Base-by-base conservation (phyloP, 139 green algal genomes). In the Haematococcus lacustris region DNA sequence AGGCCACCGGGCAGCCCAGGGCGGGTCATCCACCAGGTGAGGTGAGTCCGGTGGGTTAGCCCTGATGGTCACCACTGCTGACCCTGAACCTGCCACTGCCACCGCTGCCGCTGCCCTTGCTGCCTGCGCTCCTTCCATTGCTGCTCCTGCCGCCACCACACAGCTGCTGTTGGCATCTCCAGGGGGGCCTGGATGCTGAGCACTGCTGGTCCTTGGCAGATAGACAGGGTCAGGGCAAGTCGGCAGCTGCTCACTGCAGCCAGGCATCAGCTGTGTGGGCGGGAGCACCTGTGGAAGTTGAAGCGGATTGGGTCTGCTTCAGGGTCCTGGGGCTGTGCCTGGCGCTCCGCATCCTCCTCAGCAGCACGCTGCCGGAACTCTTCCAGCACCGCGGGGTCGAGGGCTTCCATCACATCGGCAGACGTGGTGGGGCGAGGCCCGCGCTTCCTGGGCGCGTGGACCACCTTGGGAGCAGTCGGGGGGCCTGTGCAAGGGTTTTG, bases 201-300 rank as follows among this genome's bases (percentile, higher is more conserved):
- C n/a, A n/a, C n/a, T n/a, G n/a, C n/a, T n/a, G n/a, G n/a, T n/a
- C n/a, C n/a, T n/a, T n/a, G n/a, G n/a, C n/a, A n/a, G n/a, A n/a
- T n/a, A n/a, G n/a, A n/a, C n/a, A n/a, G n/a, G n/a, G n/a, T n/a
- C n/a, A n/a, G n/a, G n/a, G n/a, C n/a, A n/a, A n/a, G n/a, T n/a
- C n/a, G n/a, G n/a, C n/a, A n/a, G n/a, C n/a, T n/a, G n/a, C n/a
- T n/a, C n/a, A n/a, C n/a, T n/a, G n/a, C n/a, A n/a, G n/a, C n/a
- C n/a, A n/a, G n/a, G n/a, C n/a, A n/a, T n/a, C n/a, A n/a, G n/a
- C n/a, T n/a, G n/a, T 30, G 23, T 65, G 5, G 25, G 65, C 3
- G 65, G 38, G 37, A 28, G 6, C 35, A 68, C 73, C 73, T 70
- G 74, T 79, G 74, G 40, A 79, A 79, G 67, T 75, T 79, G 68